Evolutionary conservation across 2,329 filamentous ascomycete species (phyloP).

Genomic region (Trichoderma lentiforme): DNA sequence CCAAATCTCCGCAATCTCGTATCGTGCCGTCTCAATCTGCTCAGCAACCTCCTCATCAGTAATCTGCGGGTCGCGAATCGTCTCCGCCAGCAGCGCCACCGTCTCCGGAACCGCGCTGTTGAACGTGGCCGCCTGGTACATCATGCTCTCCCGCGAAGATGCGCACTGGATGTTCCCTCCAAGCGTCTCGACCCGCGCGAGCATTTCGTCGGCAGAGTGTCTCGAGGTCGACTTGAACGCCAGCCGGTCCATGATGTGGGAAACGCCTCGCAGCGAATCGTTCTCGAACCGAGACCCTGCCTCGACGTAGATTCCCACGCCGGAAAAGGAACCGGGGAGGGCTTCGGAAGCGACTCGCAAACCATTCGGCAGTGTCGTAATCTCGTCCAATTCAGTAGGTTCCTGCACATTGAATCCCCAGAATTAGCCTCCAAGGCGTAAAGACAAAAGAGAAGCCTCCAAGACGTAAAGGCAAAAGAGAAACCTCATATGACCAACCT

Average conservation of each 20-base stretch:
- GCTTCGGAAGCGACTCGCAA: constrained; percentile 93
- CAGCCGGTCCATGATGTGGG: constrained; percentile 91
- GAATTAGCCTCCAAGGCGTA: neutral
- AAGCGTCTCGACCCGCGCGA: constrained; percentile 80
- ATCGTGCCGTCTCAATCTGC: constrained; percentile 87
- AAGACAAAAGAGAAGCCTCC: neutral
- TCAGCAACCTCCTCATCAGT: constrained; percentile 82
- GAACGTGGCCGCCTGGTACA: constrained; percentile 99
- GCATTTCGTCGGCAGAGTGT: constrained; percentile 75
- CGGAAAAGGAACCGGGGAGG: constrained; percentile 89
- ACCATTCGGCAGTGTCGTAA: constrained; percentile 88
- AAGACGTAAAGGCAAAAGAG: neutral
- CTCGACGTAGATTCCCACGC: constrained; percentile 93
- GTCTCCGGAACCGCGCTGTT: constrained; percentile 85
- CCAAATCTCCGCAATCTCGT: constrained; percentile 98
- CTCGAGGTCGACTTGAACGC: constrained; percentile 86
- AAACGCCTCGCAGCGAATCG: constrained; percentile 77
- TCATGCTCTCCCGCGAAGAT: constrained; percentile 89
- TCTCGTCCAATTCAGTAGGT: constrained; percentile 78
- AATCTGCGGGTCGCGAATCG: constrained; percentile 80
- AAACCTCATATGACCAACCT: constrained; percentile 25
- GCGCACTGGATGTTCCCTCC: constrained; percentile 97
- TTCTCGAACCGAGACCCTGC: constrained; percentile 94
- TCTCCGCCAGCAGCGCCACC: constrained; percentile 83
- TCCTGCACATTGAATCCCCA: constrained; percentile 45